Evolutionary conservation across 2,329 filamentous ascomycete species (phyloP).

Genomic region (Furcasterigmium sp.): DNA sequence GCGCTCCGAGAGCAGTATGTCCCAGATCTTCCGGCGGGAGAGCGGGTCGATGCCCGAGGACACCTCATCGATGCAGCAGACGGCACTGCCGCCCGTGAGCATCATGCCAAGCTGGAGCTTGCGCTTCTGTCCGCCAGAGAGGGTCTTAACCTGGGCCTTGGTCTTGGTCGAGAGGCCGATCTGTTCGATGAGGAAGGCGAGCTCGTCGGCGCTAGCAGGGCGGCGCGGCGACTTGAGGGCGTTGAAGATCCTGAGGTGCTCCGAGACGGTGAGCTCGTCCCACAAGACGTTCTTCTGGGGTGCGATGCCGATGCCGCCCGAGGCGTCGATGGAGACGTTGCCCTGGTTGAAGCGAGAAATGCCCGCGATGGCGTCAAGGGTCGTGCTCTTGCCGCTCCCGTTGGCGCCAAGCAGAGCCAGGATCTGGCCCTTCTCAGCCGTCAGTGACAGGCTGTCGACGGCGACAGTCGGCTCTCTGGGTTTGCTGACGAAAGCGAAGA

Average conservation of each 20-base stretch:
- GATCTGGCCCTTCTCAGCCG: conserved; percentile 73
- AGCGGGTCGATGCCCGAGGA: conserved; percentile 69
- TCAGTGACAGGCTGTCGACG: conserved; percentile 67
- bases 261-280: conserved; percentile 65
- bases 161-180: conserved; percentile 64
- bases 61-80: conserved; percentile 73
- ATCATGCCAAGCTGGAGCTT: conserved; percentile 75
- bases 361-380: conserved; percentile 23
- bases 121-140: conserved; percentile 72
- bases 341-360: conserved; percentile 45
- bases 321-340: conserved; percentile 64
- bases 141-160: conserved; percentile 53
- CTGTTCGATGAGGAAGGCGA: conserved; percentile 43
- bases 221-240: conserved; percentile 53
- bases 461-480: conserved; percentile 68
- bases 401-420: conserved; percentile 67
- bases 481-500: conserved; percentile 40
- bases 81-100: conserved; percentile 67
- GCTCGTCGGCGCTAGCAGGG: conserved; percentile 37
- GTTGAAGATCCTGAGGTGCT: conserved; percentile 68
- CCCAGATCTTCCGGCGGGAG: conserved; percentile 41
- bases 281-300: conserved; percentile 75
- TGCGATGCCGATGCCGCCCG: conserved; percentile 66
- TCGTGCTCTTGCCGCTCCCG: conserved; percentile 77
- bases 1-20: conserved; percentile 64